Base-by-base conservation (phyloP, 805 yeast species). In the Cyberlindnera mrakii region DNA sequence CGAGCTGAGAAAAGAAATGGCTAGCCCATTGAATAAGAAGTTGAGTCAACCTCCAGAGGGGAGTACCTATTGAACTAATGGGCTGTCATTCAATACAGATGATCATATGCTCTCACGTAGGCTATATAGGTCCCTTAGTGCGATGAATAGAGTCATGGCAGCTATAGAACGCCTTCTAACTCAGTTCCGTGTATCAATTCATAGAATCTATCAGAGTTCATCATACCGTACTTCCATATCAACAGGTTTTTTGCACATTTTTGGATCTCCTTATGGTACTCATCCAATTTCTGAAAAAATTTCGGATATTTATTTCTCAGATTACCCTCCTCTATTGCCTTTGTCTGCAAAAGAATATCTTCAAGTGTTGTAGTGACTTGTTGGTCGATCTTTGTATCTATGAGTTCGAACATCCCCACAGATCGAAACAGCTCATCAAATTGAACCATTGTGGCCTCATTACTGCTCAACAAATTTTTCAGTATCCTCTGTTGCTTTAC, bases 21-120 rank as follows among this genome's bases (percentile, higher is more conserved):
- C 95, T 1, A 64, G 77, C 17, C 76, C 91, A 4, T 64, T 80
- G 11, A 89, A 93, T 64, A 82, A 89, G 69, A 88, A 86, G 67
- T 70, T 91, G 50, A 71, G 82, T 9, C 99, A 93, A 68, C 99
- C 99, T 13, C 68, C 83, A 10, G 99, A 93, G 68, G 97, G 97
- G 9, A 66, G 83, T 31, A 77, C 81, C 11, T 86, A 80, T 55
- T 42, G 35, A 15, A 6, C 14, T 33, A 33, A 35, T 23, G 31
- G 6, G 8, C 27, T 8, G 27, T 23, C 27, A 23, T 23, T 23
- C 27, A 23, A 23, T 23, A 23, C 11, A 23, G 27, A 23, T 23
- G 27, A 23, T 23, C 27, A 23, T 23, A 9, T 23, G 27, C 11
- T 23, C 27, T 23, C 27, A 10, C 9, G 27, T 23, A 23, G 27